Evolutionary conservation across 1,139 yeast species (phyloP).

Genomic region (Taiozyma sp.): DNA sequence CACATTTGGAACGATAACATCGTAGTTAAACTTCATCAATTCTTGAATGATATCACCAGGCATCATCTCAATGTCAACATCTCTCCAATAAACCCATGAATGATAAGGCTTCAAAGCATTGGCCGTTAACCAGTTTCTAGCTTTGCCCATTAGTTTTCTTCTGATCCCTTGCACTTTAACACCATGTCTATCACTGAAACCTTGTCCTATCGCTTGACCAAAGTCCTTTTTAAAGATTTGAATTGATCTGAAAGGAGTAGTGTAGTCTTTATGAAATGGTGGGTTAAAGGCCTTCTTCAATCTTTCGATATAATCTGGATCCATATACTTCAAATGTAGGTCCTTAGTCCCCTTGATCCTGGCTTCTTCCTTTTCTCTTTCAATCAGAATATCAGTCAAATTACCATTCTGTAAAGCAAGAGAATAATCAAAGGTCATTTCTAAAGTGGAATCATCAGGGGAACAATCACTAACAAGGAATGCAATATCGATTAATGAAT

Average conservation of each 20-base stretch:
- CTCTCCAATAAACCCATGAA: conserved; percentile 95
- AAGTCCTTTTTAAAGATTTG: conserved; percentile 80
- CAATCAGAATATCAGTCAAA: conserved; percentile 43
- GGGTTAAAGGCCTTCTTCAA: conserved; percentile 55
- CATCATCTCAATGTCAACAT: conserved; percentile 81
- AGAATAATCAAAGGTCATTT: conserved; percentile 60
- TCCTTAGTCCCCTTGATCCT: conserved; percentile 50
- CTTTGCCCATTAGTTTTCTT: conserved; percentile 84
- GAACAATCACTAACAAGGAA: conserved; percentile 84
- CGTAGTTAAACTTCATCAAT: conserved; percentile 70
- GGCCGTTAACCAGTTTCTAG: conserved; percentile 82
- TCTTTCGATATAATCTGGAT: conserved; percentile 52
- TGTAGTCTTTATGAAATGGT: conserved; percentile 60
- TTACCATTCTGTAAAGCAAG: conserved; percentile 70
- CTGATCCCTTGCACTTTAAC: conserved; percentile 88
- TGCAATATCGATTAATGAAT: conserved; percentile 74
- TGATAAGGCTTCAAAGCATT: conserved; percentile 79
- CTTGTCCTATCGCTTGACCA: conserved; percentile 82
- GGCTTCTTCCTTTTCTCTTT: conserved; percentile 31
- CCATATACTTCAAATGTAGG: conserved; percentile 67
- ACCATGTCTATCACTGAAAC: conserved; percentile 85
- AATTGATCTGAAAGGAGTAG: conserved; percentile 70
- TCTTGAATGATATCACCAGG: conserved; percentile 79
- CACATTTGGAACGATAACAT: conserved; percentile 84
- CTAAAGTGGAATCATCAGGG: conserved; percentile 57